Evolutionary conservation across 2,329 filamentous ascomycete species (phyloP), one percentile per base, ranked within the genome.

Genomic region (Curvularia lunata): DNA sequence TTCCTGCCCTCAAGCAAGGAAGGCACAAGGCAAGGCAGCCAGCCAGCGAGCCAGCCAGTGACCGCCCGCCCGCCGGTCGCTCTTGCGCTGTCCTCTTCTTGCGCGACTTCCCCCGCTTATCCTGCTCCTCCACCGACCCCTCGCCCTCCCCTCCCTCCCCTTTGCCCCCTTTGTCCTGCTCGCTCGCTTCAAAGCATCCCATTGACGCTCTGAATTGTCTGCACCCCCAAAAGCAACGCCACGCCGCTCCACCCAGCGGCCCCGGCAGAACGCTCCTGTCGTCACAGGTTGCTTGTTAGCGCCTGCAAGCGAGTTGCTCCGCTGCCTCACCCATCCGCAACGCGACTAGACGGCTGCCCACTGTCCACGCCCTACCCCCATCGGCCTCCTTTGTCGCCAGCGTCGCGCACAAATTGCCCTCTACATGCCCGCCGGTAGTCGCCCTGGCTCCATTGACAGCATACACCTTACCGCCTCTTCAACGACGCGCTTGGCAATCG

Each of bases 231-330:
- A 52, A 50, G 48, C 48, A 50, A 50, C 49, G 52, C 50, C 47
- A 52, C 42, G 32, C 45, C 46, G 42, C 42, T 59, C 58, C 59
- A 57, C 54, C 54, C 52, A 55, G 62, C 56, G 52, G 53, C 56
- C 56, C 56, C 34, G 58, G 58, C 55, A 52, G 53, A 54, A 45
- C 54, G 49, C 54, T 32, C 30, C 32, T 56, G 58, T 65, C 69
- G 68, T 71, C 71, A 67, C 67, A 56, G 58, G 62, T 65, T 66
- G 62, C 61, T 54, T 63, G 48, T 69, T 74, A 74, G 71, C 71
- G 71, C 70, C 67, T 56, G 61, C 61, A 71, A 68, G 68, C 68
- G 66, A 73, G 59, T 59, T 62, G 61, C 69, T 68, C 67, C 66
- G 67, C 69, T 72, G 69, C 71, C 61, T 74, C 68, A 70, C 53